phyloP scores from a whole-genome alignment of 305 asterid genomes.

The Fraxinus sp. region DNA sequence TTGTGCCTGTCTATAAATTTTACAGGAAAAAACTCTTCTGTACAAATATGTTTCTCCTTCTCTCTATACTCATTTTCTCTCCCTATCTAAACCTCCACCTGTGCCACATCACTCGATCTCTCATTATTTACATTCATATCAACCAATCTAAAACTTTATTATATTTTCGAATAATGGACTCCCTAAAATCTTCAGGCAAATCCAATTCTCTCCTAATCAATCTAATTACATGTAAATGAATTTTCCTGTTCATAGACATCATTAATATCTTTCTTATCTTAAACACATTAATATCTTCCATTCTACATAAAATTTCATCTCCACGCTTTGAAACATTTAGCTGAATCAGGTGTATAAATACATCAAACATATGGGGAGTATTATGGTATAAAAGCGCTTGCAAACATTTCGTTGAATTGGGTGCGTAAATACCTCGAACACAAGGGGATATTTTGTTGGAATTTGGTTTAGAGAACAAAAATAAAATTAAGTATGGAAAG shows the following conservation, averaged over 20 bases:
- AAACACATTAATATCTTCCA: conserved; percentile 44
- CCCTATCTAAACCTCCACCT: conserved; percentile 61
- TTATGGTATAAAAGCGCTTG: background rate
- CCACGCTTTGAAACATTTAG: conserved; percentile 29
- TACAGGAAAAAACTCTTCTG: too few species aligned
- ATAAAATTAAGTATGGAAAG: too few species aligned
- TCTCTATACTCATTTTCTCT: conserved; percentile 65
- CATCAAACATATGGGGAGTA: too few species aligned
- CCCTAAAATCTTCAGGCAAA: conserved; percentile 65
- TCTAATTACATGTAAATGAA: conserved; percentile 75
- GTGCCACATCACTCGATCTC: conserved; percentile 27
- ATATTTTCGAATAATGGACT: conserved; percentile 52
- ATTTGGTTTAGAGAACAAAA: too few species aligned
- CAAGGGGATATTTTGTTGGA: conserved; percentile 61
- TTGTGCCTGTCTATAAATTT: too few species aligned
- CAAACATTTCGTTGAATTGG: conserved; percentile 51
- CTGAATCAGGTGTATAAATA: too few species aligned
- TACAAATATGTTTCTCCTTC: conserved; percentile 8
- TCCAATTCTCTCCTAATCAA: conserved; percentile 75
- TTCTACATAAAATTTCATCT: conserved; percentile 25
- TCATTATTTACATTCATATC: conserved; percentile 36
- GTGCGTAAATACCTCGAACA: conserved; percentile 76
- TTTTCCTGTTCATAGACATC: conserved; percentile 66
- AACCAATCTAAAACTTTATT: conserved; percentile 47
- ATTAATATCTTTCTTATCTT: conserved; percentile 59